A percentile compares a stretch with the other conserved stretches of the same genome.
Conservation (phyloP, 768 basidiomycete species). For the Termitomyces sp. region DNA sequence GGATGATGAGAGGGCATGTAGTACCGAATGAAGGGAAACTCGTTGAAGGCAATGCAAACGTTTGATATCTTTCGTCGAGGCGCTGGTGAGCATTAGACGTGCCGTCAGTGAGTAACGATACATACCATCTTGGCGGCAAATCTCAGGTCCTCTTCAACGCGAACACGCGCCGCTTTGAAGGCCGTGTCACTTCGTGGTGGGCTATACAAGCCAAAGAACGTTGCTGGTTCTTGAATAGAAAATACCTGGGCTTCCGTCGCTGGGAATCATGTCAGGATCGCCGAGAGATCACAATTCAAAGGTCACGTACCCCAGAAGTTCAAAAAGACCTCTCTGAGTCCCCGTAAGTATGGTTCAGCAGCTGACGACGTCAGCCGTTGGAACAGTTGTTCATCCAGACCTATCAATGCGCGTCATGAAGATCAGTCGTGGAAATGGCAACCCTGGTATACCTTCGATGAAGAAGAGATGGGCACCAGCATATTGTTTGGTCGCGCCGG, state of each 20-base stretch:
- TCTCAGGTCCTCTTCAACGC: constrained; percentile 85
- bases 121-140: constrained; percentile 70
- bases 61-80: constrained; percentile 65
- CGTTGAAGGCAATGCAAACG: constrained; percentile 84
- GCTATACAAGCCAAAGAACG: constrained; percentile 89
- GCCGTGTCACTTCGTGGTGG: constrained; percentile 73
- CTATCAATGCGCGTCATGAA: constrained; percentile 34
- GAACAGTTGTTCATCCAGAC: constrained; percentile 74
- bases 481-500: constrained; percentile 58
- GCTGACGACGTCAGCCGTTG: constrained; percentile 69
- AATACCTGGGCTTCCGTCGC: constrained; percentile 87
- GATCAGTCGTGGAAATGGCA: neutral
- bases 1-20: constrained; percentile 80
- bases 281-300: neutral
- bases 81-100: neutral
- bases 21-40: constrained; percentile 91
- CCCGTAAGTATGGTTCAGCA: constrained; percentile 74
- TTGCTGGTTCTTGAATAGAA: constrained; percentile 68
- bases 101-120: constrained; percentile 3
- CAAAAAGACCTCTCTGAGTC: constrained; percentile 81
- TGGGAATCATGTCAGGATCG: constrained; percentile 25
- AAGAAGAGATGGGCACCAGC: constrained; percentile 90
- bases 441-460: constrained; percentile 61
- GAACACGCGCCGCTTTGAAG: constrained; percentile 60
- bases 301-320: constrained; percentile 83